phyloP scores from a whole-genome alignment of 306 rosid species.

The Cucurbita ficifolia region DNA sequence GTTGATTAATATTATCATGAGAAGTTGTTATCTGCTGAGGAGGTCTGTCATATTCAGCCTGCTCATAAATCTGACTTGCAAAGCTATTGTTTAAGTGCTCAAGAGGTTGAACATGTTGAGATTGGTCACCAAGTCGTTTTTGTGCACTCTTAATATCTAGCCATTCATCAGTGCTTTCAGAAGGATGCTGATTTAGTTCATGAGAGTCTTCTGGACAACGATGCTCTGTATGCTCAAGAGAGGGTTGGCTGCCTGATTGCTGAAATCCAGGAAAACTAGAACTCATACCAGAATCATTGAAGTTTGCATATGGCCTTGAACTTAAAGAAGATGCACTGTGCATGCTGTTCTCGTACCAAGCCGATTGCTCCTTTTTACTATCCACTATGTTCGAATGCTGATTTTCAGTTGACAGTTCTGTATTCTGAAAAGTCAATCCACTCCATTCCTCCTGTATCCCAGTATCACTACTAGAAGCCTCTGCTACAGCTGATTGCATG shows the following conservation, averaged over 20 bases:
- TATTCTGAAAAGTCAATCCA: conserved; percentile 47
- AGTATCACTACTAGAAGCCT: conserved; percentile 52
- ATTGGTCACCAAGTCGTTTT: conserved; percentile 9
- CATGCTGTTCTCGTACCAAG: conserved; percentile 35
- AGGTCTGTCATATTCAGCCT: conserved; percentile 17
- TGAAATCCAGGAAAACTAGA: conserved; percentile 38
- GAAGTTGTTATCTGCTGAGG: conserved; percentile 18
- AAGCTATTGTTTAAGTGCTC: conserved; percentile 17
- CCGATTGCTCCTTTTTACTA: conserved; percentile 31
- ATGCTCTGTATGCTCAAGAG: conserved; percentile 25
- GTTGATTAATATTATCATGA: conserved; percentile 7
- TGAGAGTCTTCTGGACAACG: conserved; percentile 22
- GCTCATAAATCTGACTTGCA: conserved; percentile 23
- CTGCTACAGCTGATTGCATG: conserved; percentile 56
- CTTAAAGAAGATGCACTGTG: conserved; percentile 29
- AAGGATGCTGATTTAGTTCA: conserved; percentile 22
- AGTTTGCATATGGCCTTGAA: conserved; percentile 23
- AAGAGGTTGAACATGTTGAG: conserved; percentile 17
- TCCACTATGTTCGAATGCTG: conserved; percentile 34
- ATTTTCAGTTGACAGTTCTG: conserved; percentile 34
- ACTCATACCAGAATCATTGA: conserved; percentile 27
- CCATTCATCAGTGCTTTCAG: conserved; percentile 19
- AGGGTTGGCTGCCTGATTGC: conserved; percentile 21
- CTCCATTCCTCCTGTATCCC: conserved; percentile 53
- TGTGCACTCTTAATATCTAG: conserved; percentile 20